phyloP scores from a whole-genome alignment of 495 filamentous ascomycete species.

The Lepidopterella palustris region DNA sequence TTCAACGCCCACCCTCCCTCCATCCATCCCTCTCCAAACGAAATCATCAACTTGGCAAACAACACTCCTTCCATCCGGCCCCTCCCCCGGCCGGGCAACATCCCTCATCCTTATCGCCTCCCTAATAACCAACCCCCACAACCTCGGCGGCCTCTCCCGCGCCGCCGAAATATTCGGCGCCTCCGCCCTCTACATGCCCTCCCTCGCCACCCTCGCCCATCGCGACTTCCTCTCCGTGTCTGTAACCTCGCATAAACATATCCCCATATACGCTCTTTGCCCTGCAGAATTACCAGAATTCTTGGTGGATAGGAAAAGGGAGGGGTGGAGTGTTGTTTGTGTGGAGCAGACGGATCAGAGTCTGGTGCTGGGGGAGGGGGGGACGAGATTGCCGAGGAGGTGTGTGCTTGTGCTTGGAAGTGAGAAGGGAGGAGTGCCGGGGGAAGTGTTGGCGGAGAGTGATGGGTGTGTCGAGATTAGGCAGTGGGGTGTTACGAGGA shows the following conservation, averaged over 20 bases:
- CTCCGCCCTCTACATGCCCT: conserved; percentile 32
- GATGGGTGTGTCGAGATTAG: conserved; percentile 46
- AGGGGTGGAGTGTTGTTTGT: conserved; percentile 42
- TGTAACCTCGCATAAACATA: conserved; percentile 41
- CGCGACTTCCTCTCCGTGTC: conserved; percentile 41
- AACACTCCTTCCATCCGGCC: neutral
- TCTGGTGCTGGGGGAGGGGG: conserved; percentile 33
- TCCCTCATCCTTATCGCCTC: conserved; percentile 44
- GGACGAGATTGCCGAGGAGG: conserved; percentile 34
- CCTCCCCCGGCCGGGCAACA: neutral
- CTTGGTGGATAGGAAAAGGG: conserved; percentile 28
- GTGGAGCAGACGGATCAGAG: conserved; percentile 47
- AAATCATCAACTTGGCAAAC: conserved; percentile 24
- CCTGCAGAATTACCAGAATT: conserved; percentile 26
- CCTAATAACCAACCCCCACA: conserved; percentile 43
- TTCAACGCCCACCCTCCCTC: neutral
- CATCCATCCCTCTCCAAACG: conserved; percentile 23
- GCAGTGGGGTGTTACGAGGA: conserved; percentile 44
- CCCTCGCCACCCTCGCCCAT: conserved; percentile 25
- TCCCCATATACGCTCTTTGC: conserved; percentile 40
- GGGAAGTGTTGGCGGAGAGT: conserved; percentile 38
- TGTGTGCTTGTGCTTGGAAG: conserved; percentile 42
- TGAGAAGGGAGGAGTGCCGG: conserved; percentile 44
- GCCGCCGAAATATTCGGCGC: conserved; percentile 46
- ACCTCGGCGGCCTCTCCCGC: conserved; percentile 45